These are phyloP conservation scores for Boechera retrofracta DNA, from an alignment of 345 rosid genomes.

Conservation along the genomic window DNA sequence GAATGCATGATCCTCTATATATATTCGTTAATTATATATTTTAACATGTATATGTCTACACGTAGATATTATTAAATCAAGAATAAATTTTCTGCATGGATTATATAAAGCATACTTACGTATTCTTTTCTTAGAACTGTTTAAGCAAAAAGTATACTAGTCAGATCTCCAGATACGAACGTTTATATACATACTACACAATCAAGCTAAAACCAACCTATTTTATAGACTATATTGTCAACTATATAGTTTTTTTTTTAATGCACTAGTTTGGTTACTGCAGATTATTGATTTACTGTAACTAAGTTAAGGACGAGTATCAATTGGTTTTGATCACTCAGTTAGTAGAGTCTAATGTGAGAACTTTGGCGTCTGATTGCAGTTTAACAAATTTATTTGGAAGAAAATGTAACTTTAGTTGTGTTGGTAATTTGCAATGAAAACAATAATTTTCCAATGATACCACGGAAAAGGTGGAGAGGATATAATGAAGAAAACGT, in stretches of 20 bases:
- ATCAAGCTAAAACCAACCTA: background rate
- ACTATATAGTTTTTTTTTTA: background rate
- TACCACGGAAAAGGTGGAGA: conserved; percentile 2
- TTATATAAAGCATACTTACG: conserved; percentile 9
- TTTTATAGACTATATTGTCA: background rate
- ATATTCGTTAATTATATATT: conserved; percentile 1
- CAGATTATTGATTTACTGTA: background rate
- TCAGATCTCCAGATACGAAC: background rate
- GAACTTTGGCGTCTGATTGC: conserved; percentile 10
- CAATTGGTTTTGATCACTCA: background rate
- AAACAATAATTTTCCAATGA: conserved; percentile 29
- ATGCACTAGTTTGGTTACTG: background rate
- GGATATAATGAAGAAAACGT: conserved; percentile 42
- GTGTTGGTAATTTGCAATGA: conserved; percentile 9
- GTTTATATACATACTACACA: background rate
- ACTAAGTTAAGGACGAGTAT: background rate
- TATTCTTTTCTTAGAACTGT: conserved; percentile 10
- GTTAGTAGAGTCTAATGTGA: conserved; percentile 13
- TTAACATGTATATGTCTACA: conserved; percentile 6
- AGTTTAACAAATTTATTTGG: background rate
- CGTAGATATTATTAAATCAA: background rate
- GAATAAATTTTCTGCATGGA: conserved; percentile 28
- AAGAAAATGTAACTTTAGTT: background rate
- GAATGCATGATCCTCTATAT: conserved; percentile 38
- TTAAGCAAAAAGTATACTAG: background rate